Conservation (phyloP, 2,329 filamentous ascomycete genomes). For the Cylindrodendrum hubeiense region DNA sequence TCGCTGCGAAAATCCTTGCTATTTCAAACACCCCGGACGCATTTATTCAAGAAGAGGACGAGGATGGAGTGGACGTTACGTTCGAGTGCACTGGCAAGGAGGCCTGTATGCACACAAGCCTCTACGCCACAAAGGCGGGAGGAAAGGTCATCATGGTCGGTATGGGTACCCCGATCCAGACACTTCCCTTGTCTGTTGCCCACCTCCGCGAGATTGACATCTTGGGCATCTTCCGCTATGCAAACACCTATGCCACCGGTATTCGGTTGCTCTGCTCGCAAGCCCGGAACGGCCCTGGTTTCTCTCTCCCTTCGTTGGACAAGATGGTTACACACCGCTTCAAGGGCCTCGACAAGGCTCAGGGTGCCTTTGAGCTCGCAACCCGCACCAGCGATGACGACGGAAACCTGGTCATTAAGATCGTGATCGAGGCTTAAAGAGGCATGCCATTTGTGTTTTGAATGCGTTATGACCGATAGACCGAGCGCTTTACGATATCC, state of each 20-base stretch:
- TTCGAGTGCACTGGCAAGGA: slow-evolving; percentile 86
- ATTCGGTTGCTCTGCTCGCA: slow-evolving; percentile 70
- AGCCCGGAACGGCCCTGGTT: slow-evolving; percentile 50
- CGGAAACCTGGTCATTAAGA: slow-evolving; percentile 79
- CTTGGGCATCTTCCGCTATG: slow-evolving; percentile 82
- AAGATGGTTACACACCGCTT: slow-evolving; percentile 82
- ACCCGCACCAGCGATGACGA: slow-evolving; percentile 75
- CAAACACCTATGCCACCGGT: slow-evolving; percentile 80
- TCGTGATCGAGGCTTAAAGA: slow-evolving; percentile 69
- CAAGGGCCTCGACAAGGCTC: slow-evolving; percentile 71
- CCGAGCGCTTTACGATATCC: slow-evolving; percentile 32
- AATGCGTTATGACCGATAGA: slow-evolving; percentile 35
- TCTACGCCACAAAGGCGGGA: slow-evolving; percentile 78
- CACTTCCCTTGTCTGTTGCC: slow-evolving; percentile 78
- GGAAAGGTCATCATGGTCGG: slow-evolving; percentile 82
- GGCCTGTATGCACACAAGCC: slow-evolving; percentile 79
- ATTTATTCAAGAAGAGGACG: slow-evolving; percentile 65
- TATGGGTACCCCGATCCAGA: slow-evolving; percentile 84
- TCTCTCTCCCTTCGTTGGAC: slow-evolving; percentile 71
- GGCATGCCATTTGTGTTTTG: background rate
- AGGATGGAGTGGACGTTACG: slow-evolving; percentile 75
- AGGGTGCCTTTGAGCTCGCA: slow-evolving; percentile 77
- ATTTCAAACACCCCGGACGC: slow-evolving; percentile 48
- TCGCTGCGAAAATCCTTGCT: slow-evolving; percentile 64
- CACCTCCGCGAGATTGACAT: slow-evolving; percentile 83